Base-by-base conservation (phyloP, 352 stramenopile genomes). In the Pythium apleroticum region DNA sequence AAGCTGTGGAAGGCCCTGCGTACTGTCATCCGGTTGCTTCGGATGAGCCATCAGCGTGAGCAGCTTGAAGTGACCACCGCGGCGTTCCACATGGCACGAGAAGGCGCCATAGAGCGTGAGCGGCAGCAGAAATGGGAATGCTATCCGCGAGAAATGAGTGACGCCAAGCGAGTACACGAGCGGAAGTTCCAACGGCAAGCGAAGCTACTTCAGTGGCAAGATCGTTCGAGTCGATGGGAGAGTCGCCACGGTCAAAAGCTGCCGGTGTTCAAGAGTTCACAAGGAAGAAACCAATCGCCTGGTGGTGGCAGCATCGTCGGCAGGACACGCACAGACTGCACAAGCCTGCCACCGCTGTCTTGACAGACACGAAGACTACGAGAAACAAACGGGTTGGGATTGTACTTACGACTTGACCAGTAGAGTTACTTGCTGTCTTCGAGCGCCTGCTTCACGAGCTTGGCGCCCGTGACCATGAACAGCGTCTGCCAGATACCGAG, bases 401-500 rank as follows among this genome's bases (percentile, higher is more conserved):
- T 50, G 43, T 50, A 50, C 43, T 50, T 50, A 50, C 43, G 43
- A 50, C 43, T 25, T 50, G 20, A 60, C 30, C 20, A 50, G 20
- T 30, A 9, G 22, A 12, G 28, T 39, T 66, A 63, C 68, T 74
- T 69, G 39, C 54, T 75, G 63, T 89, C 74, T 60, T 91, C 84
- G 11, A 97, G 77, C 65, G 84, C 83, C 63, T 96, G 83, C 56
- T 90, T 89, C 64, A 97, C 80, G 48, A 97, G 81, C 77, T 97
- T 97, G 30, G 89, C 89, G 28, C 89, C 89, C 41, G 89, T 97
- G 72, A 97, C 89, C 89, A 97, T 97, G 68, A 97, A 97, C 46
- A 97, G 80, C 68, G 89, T 97, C 76, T 97, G 89, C 88, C 88
- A 97, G 60, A 97, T 93, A 55, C 85, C 87, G 12, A 96, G 80